Evolutionary conservation across 2,329 filamentous ascomycete genomes (phyloP).

Genomic region (Fusarium illudens): DNA sequence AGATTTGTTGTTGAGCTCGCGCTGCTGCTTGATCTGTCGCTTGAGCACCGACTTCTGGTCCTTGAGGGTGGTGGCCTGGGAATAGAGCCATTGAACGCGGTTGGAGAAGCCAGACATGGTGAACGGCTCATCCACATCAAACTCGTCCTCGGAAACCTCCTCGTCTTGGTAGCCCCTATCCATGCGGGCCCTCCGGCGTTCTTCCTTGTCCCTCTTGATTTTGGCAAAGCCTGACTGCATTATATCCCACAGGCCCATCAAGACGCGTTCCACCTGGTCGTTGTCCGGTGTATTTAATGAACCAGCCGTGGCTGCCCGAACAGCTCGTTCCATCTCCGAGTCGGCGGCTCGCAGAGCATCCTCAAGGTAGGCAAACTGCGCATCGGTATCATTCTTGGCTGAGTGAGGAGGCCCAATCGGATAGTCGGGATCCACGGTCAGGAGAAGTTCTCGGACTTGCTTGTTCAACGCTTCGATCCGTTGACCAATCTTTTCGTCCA

Average conservation of each 20-base stretch:
- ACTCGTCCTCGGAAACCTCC: conserved; percentile 67
- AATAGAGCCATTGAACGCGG: conserved; percentile 81
- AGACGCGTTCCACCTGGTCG: conserved; percentile 65
- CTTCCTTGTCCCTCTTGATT: conserved; percentile 62
- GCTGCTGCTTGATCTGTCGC: conserved; percentile 93
- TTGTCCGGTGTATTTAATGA: conserved; percentile 40
- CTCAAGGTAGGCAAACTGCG: conserved; percentile 75
- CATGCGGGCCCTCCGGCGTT: conserved; percentile 60
- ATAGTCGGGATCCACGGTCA: conserved; percentile 57
- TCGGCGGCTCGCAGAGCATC: conserved; percentile 63
- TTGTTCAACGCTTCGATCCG: conserved; percentile 70
- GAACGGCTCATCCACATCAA: conserved; percentile 68
- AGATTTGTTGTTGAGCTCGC: conserved; percentile 88
- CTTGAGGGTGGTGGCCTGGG: conserved; percentile 77
- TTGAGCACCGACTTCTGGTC: conserved; percentile 91
- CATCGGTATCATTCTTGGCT: conserved; percentile 65
- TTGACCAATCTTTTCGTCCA: conserved; percentile 58
- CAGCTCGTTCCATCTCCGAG: conserved; percentile 51
- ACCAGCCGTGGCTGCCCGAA: conserved; percentile 42
- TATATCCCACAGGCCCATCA: conserved; percentile 65
- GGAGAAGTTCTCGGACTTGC: conserved; percentile 68
- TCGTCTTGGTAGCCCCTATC: conserved; percentile 68
- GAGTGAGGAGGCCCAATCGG: conserved; percentile 67
- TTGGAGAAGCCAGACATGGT: conserved; percentile 78
- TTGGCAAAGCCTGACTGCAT: conserved; percentile 62